Evolutionary conservation across 2,329 filamentous ascomycete species (phyloP), one percentile per base, ranked within the genome.

Genomic region (Arthrobotrys sphaeroides): DNA sequence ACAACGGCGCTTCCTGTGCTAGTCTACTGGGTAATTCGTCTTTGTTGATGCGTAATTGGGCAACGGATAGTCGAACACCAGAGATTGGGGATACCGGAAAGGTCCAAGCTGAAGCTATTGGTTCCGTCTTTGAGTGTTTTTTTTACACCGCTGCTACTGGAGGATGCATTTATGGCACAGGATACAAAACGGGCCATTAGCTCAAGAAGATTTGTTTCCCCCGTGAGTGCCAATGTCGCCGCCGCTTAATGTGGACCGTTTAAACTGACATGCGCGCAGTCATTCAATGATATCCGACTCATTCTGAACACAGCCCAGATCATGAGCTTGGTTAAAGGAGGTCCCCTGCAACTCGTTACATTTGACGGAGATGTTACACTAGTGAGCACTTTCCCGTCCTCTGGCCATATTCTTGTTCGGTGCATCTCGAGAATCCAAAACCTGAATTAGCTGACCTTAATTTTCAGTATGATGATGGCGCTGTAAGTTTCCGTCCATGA

Each of bases 351-450:
- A 79, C 87, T 99, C 2, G 90, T 96, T 64, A 99, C 95, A 0
- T 99, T 99, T 81, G 95, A 99, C 82, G 95, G 95, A 83, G 95
- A 99, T 83, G 93, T 99, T 59, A 99, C 95, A 0, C 86, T 99
- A 51, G 69, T 61, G 43, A 65, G 64, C 38, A 26, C 1, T 4
- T 13, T 9, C 12, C 10, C 36, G 1, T 12, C 9, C 24, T 36
- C 9, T 9, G 13, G 22, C 18, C n/a, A n/a, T n/a, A n/a, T n/a
- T n/a, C n/a, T n/a, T n/a, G n/a, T n/a, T n/a, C n/a, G n/a, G n/a
- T n/a, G n/a, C n/a, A n/a, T n/a, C n/a, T n/a, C n/a, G n/a, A n/a
- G n/a, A n/a, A n/a, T n/a, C n/a, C n/a, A n/a, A n/a, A 90, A 16
- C 83, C 85, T n/a, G n/a, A 85, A 80, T 73, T 81, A 70, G 1